These are phyloP conservation scores for Ceratocystiopsis brevicomis DNA, from an alignment of 2,329 filamentous ascomycete genomes.

Conservation along the genomic window DNA sequence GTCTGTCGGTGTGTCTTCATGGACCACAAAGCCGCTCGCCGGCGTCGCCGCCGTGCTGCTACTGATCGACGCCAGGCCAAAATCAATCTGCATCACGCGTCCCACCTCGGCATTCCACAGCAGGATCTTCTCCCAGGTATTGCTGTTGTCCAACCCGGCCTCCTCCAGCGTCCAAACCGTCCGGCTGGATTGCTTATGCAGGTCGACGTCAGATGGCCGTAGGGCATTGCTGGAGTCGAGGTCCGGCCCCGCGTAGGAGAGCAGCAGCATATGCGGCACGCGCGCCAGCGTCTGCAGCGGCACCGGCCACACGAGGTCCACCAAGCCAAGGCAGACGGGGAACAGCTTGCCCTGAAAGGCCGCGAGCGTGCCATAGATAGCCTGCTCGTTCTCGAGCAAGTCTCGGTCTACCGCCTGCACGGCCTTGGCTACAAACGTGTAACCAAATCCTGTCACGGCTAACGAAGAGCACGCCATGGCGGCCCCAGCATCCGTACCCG, in stretches of 20 bases:
- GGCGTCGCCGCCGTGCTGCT: too few relatives aligned
- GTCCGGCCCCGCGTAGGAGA: constrained; percentile 1
- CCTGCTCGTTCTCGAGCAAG: neutral
- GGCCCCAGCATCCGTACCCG: neutral
- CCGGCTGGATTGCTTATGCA: neutral
- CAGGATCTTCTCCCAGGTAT: neutral
- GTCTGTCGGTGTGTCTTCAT: neutral
- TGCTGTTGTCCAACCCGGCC: constrained; percentile 1
- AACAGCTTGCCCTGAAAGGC: neutral
- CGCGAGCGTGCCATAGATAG: neutral
- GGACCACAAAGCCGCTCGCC: too few relatives aligned
- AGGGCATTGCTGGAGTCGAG: neutral
- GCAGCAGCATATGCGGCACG: constrained; percentile 1
- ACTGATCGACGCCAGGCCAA: neutral
- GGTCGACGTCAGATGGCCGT: neutral
- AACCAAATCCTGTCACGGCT: neutral
- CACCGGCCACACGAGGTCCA: neutral
- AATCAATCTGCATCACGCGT: constrained; percentile 4
- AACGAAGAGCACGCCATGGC: constrained; percentile 1
- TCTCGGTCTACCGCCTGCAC: neutral
- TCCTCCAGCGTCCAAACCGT: neutral
- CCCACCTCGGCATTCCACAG: constrained; percentile 2
- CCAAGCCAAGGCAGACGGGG: neutral
- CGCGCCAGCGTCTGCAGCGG: neutral
- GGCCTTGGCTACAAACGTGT: constrained; percentile 3